Evolutionary conservation across 768 basidiomycete genomes (phyloP).

Genomic region (Solioccasus polychromus): DNA sequence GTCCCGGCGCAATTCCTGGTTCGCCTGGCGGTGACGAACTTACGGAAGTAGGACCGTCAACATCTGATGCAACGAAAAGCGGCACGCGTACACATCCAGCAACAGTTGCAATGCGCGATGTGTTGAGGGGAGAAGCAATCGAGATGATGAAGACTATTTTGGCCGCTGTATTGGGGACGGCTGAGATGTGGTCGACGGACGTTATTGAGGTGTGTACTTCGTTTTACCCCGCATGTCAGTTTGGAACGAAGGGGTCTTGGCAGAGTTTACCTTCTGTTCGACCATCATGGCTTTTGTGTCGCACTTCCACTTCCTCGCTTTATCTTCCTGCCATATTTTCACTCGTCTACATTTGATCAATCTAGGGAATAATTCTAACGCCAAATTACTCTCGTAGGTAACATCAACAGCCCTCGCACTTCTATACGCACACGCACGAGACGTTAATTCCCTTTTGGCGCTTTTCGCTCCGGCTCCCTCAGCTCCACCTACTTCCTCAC

Average conservation of each 20-base stretch:
- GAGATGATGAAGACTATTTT: slow-evolving; percentile 71
- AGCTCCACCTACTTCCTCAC: slow-evolving; percentile 10
- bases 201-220: slow-evolving; percentile 32
- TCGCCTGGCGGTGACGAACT: slow-evolving; percentile 6
- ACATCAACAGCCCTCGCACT: slow-evolving; percentile 30
- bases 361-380: slow-evolving; percentile 16
- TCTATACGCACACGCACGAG: slow-evolving; percentile 25
- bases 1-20: slow-evolving; percentile 26
- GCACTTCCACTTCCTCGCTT: background rate
- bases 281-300: background rate
- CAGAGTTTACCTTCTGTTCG: slow-evolving; percentile 47
- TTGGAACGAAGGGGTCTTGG: background rate
- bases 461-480: slow-evolving; percentile 14
- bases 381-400: slow-evolving; percentile 13
- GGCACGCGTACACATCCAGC: slow-evolving; percentile 56
- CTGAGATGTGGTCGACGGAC: slow-evolving; percentile 64
- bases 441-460: slow-evolving; percentile 20
- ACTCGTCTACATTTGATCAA: background rate
- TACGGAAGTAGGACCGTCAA: slow-evolving; percentile 1
- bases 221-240: slow-evolving; percentile 2
- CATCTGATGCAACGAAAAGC: slow-evolving; percentile 39
- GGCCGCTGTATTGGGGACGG: slow-evolving; percentile 13
- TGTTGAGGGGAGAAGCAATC: slow-evolving; percentile 60
- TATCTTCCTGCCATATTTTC: background rate
- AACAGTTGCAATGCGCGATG: slow-evolving; percentile 63